Evolutionary conservation across 495 filamentous ascomycete genomes (phyloP).

Genomic region (Patellaria atrata): DNA sequence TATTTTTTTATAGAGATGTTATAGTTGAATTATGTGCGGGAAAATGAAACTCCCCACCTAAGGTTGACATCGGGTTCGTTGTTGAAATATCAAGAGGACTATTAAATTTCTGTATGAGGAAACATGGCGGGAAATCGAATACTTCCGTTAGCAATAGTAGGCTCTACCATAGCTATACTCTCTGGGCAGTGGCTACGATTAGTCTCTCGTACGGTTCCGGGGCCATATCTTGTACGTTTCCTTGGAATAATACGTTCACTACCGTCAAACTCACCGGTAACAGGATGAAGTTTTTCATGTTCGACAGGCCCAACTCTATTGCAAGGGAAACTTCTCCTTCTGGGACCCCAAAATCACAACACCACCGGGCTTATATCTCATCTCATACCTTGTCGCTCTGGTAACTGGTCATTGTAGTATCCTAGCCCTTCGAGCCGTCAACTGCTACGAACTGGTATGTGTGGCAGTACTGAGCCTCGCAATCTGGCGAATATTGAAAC

Average conservation of each 20-base stretch:
- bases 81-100: too few relatives aligned
- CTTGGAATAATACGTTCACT: constrained; percentile 1
- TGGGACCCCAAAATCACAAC: constrained; percentile 98
- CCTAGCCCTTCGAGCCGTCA: constrained; percentile 36
- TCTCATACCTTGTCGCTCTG: constrained; percentile 30
- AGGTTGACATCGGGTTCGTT: too few relatives aligned
- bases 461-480: constrained; percentile 11
- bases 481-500: too few relatives aligned
- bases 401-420: constrained; percentile 29
- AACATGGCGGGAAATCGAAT: too few relatives aligned
- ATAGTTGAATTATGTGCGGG: too few relatives aligned
- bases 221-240: constrained; percentile 61
- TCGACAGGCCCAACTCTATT: constrained; percentile 80
- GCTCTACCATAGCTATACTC: constrained; percentile 7
- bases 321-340: constrained; percentile 49
- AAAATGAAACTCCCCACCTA: too few relatives aligned
- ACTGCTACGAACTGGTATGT: too few relatives aligned
- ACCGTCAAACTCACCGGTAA: constrained; percentile 1
- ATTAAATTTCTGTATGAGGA: too few relatives aligned
- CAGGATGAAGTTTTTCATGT: constrained; percentile 95
- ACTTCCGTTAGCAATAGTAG: too few relatives aligned
- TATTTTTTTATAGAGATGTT: too few relatives aligned
- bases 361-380: constrained; percentile 65
- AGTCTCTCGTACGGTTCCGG: constrained; percentile 38
- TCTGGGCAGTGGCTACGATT: constrained; percentile 16